Conservation (phyloP, 1,284 basidiomycete species). For the Ceratorhiza oryzae-sativae region DNA sequence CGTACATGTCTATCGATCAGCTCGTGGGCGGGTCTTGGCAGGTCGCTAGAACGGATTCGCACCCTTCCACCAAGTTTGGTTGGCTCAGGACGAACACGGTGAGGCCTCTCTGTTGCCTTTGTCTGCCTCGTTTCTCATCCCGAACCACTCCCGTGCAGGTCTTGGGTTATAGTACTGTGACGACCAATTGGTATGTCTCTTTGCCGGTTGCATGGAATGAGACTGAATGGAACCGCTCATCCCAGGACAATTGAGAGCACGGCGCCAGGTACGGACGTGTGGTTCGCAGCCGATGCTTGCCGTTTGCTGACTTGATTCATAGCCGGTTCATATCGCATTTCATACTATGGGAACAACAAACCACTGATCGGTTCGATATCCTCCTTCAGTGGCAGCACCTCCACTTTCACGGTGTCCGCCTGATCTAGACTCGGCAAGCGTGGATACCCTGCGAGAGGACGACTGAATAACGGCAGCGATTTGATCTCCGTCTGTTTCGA, state of each 20-base stretch:
- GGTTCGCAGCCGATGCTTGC: not conserved
- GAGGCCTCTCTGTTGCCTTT: conserved; percentile 45
- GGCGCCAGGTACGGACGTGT: conserved; percentile 17
- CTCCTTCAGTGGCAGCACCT: conserved; percentile 67
- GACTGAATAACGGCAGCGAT: not conserved
- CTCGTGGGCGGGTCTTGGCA: conserved; percentile 61
- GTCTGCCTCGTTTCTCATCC: not conserved
- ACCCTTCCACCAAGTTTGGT: conserved; percentile 75
- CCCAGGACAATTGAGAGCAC: conserved; percentile 30
- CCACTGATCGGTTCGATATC: conserved; percentile 62
- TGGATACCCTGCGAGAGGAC: not conserved
- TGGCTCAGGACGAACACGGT: conserved; percentile 69
- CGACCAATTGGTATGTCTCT: conserved; percentile 40
- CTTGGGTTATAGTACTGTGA: conserved; percentile 41
- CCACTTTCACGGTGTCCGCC: conserved; percentile 62
- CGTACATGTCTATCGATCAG: conserved; percentile 74
- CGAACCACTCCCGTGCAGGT: not conserved
- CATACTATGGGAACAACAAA: conserved; percentile 80
- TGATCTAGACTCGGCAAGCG: not conserved
- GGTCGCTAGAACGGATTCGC: conserved; percentile 73
- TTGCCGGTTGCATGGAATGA: not conserved
- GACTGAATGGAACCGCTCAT: not conserved
- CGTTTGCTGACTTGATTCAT: not conserved
- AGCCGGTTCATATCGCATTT: conserved; percentile 63
- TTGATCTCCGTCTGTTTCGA: too few relatives aligned